Base-by-base conservation (phyloP, 2,329 filamentous ascomycete genomes). In the Pyricularia pennisetigena region DNA sequence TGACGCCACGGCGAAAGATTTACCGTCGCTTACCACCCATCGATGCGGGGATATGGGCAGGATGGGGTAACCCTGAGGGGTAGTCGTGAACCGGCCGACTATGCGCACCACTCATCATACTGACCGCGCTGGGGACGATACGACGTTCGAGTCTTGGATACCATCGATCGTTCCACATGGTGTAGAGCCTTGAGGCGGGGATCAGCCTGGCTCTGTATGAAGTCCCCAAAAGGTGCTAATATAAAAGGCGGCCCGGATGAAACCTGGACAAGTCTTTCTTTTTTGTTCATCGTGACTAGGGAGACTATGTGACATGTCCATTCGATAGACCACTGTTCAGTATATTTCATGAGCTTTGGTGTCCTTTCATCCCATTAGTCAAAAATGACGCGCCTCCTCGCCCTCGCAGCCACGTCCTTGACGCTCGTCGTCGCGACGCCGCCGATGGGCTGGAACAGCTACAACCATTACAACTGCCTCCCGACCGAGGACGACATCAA, bases 401-500 rank as follows among this genome's bases (percentile, higher is more conserved):
- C 59, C 59, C 59, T 62, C 10, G 59, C 59, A 26, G 41, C 65
- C 16, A n/a, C 41, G n/a, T 59, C 65, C 5, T 41, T 9, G 64
- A 28, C n/a, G 26, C 16, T 66, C 35, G 41, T 49, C 23, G 26
- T 20, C 12, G 65, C 74, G 5, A 78, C 79, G 0, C 81, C 81
- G 2, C 78, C 79, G 0, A 81, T 82, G 80, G 80, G 85, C 14
- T 88, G 85, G 85, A 88, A 88, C 70, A 83, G 81, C 2, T 88
- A 88, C 71, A 88, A 88, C 68, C 78, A 82, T 59, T 86, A 85
- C 74, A 78, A 76, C 66, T 87, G 85, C 72, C 75, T 75, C 1
- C 82, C 82, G 0, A 82, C 77, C 59, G 81, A 86, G 70, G 74
- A 74, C 0, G 82, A 82, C 54, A 81, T 86, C 28, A 79, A 81